These are phyloP conservation scores for Helotiales sp. DNA, from an alignment of 2,329 filamentous ascomycete genomes.

Conservation along the genomic window DNA sequence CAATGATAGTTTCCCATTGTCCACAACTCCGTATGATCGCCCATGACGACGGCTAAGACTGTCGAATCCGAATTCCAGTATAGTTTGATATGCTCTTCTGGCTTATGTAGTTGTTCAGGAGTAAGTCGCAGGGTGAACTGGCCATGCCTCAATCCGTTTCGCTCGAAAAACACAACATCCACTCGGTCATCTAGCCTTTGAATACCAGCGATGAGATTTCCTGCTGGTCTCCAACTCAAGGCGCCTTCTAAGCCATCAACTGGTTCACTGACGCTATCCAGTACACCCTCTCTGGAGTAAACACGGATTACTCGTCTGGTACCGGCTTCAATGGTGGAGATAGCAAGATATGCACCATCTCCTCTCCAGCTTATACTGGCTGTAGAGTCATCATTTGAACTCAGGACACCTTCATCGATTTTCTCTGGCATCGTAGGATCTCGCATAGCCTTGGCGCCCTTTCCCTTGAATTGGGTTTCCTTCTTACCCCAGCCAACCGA, in stretches of 20 bases:
- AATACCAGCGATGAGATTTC: constrained; percentile 88
- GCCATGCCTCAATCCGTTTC: constrained; percentile 96
- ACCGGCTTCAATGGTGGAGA: constrained; percentile 76
- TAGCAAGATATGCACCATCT: constrained; percentile 87
- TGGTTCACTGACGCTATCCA: constrained; percentile 94
- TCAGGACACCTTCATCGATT: constrained; percentile 81
- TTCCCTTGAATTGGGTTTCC: constrained; percentile 96
- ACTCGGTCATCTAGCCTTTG: constrained; percentile 72
- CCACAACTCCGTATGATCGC: constrained; percentile 85
- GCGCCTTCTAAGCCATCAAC: constrained; percentile 88
- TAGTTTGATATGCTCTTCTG: constrained; percentile 66
- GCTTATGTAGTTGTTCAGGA: constrained; percentile 59
- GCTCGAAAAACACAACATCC: constrained; percentile 93
- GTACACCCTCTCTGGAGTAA: constrained; percentile 85
- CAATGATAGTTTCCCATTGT: constrained; percentile 98
- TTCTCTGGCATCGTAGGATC: constrained; percentile 95
- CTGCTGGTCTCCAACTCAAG: constrained; percentile 88
- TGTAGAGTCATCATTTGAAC: constrained; percentile 71
- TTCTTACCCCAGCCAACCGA: constrained; percentile 98
- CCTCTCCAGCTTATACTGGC: constrained; percentile 89
- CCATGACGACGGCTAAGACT: constrained; percentile 80
- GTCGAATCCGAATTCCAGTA: constrained; percentile 93
- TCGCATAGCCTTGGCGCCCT: constrained; percentile 80
- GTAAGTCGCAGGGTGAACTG: constrained; percentile 81
- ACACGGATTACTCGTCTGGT: constrained; percentile 82